Percentiles rank a stretch among this genome's conserved stretches.
Evolutionary conservation across 805 yeast species (phyloP).

Genomic region (Ogataea corticis): DNA sequence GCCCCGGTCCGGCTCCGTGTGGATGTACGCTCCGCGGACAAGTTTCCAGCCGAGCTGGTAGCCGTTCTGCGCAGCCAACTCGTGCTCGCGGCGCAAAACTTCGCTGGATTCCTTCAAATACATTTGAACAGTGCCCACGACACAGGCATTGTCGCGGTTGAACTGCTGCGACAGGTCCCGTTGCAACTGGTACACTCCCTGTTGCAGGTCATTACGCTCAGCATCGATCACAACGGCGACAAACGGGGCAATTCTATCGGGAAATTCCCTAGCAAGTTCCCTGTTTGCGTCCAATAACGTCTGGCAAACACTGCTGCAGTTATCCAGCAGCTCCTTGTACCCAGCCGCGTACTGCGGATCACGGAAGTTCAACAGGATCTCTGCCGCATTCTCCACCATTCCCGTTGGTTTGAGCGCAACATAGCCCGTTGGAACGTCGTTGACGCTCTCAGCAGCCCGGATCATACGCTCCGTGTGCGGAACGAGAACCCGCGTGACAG

Average conservation of each 20-base stretch:
- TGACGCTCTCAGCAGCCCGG: slow-evolving; percentile 46
- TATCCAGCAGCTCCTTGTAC: slow-evolving; percentile 62
- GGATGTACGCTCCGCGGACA: slow-evolving; percentile 95
- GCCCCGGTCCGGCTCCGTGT: slow-evolving; percentile 74
- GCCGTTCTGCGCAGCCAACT: slow-evolving; percentile 56
- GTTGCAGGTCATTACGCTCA: slow-evolving; percentile 84
- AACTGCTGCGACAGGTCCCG: slow-evolving; percentile 73
- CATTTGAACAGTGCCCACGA: slow-evolving; percentile 92
- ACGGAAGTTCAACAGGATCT: slow-evolving; percentile 63
- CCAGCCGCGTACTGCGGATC: slow-evolving; percentile 46
- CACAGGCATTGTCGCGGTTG: slow-evolving; percentile 66
- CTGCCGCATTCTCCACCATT: slow-evolving; percentile 72
- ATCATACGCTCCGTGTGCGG: slow-evolving; percentile 71
- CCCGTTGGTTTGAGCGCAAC: slow-evolving; percentile 95
- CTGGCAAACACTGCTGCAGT: slow-evolving; percentile 64
- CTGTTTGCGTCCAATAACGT: slow-evolving; percentile 55
- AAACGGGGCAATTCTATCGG: slow-evolving; percentile 68
- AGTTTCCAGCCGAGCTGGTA: slow-evolving; percentile 85
- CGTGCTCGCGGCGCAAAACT: slow-evolving; percentile 61
- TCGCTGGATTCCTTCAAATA: slow-evolving; percentile 72
- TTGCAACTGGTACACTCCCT: slow-evolving; percentile 89
- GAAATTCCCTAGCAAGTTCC: slow-evolving; percentile 49
- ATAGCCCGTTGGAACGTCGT: slow-evolving; percentile 84
- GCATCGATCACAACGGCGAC: slow-evolving; percentile 86
- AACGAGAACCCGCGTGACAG: slow-evolving; percentile 65